Evolutionary conservation across 352 stramenopile species (phyloP).

Genomic region (Globisporangium rhizosaccharum): DNA sequence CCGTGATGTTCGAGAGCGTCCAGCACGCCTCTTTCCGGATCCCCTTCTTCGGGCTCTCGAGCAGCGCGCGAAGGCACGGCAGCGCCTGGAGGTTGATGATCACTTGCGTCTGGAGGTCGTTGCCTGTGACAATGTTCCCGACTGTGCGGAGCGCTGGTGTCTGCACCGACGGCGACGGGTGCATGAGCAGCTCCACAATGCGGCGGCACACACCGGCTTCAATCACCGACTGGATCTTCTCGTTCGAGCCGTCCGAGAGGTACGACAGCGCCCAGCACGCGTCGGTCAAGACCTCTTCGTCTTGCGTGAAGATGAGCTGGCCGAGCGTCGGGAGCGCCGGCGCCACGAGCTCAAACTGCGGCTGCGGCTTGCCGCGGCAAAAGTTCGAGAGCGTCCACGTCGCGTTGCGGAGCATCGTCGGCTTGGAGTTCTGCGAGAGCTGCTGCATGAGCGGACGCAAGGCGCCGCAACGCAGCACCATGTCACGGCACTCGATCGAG

Average conservation of each 20-base stretch:
- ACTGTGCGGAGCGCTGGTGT: slow-evolving; percentile 84
- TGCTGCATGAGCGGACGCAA: slow-evolving; percentile 95
- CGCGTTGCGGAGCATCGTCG: slow-evolving; percentile 97
- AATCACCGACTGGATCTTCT: slow-evolving; percentile 99
- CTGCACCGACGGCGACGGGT: slow-evolving; percentile 77
- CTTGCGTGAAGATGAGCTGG: slow-evolving; percentile 95
- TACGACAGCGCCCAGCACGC: slow-evolving; percentile 99
- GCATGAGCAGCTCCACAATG: slow-evolving; percentile 94
- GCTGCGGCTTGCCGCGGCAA: slow-evolving; percentile 91
- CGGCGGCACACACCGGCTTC: slow-evolving; percentile 94
- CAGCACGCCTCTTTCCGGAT: slow-evolving; percentile 99
- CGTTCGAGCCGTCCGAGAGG: slow-evolving; percentile 97
- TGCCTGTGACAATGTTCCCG: slow-evolving; percentile 99
- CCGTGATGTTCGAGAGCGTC: too few relatives aligned
- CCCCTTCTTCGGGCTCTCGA: slow-evolving; percentile 95
- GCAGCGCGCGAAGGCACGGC: slow-evolving; percentile 92
- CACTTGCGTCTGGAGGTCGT: slow-evolving; percentile 98
- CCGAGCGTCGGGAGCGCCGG: slow-evolving; percentile 93
- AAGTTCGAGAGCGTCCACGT: slow-evolving; percentile 99
- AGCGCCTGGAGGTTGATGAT: slow-evolving; percentile 98
- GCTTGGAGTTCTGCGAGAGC: slow-evolving; percentile 88
- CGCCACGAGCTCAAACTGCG: slow-evolving; percentile 93
- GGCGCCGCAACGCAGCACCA: slow-evolving; percentile 92
- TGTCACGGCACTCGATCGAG: slow-evolving; percentile 94
- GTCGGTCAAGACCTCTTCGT: slow-evolving; percentile 99